Evolutionary conservation across 805 yeast genomes (phyloP), one percentile per base, ranked within the genome.

Genomic region (Saccharomycopsis fodiens): DNA sequence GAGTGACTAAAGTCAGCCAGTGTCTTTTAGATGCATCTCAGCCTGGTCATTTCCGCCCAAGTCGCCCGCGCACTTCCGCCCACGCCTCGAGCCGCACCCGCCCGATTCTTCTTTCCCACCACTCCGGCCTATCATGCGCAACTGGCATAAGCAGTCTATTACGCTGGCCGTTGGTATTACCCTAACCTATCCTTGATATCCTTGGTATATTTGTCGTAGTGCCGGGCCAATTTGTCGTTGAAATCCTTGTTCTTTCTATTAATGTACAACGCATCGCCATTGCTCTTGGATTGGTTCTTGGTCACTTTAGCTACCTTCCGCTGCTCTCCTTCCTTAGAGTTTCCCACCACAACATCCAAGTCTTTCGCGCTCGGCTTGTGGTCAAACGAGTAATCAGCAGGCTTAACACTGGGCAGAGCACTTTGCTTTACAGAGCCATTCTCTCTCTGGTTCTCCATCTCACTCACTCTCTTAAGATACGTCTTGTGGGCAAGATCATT

Each of bases 171-270:
- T n/a, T n/a, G n/a, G 10, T 25, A 10, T 25, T 25, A 25, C 6
- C 29, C 29, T 10, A 25, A 7, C 6, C 10, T 25, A 25, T 25
- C 29, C 29, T 25, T 25, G 10, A 25, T 25, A 6, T 25, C 29
- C 29, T 25, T 25, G 7, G 62, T 60, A 39, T 63, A 65, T 46
- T 67, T 64, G 48, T 70, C 72, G 54, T 77, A 79, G 51, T 77
- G 77, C 27, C 88, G 65, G 38, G 73, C 61, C 52, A 85, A 64
- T 56, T 85, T 84, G 57, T 73, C 74, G 62, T 84, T 85, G 62
- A 84, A 85, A 54, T 81, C 80, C 57, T 72, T 74, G 66, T 85
- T 85, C 60, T 79, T 80, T 52, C 79, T 86, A 57, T 81, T 84
- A 57, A 85, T 76, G 59, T 64, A 72, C 16, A 30, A 27, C n/a